Evolutionary conservation across 2,329 filamentous ascomycete genomes (phyloP), one percentile per base, ranked within the genome.

Genomic region (Aspergillus pseudoterreus): DNA sequence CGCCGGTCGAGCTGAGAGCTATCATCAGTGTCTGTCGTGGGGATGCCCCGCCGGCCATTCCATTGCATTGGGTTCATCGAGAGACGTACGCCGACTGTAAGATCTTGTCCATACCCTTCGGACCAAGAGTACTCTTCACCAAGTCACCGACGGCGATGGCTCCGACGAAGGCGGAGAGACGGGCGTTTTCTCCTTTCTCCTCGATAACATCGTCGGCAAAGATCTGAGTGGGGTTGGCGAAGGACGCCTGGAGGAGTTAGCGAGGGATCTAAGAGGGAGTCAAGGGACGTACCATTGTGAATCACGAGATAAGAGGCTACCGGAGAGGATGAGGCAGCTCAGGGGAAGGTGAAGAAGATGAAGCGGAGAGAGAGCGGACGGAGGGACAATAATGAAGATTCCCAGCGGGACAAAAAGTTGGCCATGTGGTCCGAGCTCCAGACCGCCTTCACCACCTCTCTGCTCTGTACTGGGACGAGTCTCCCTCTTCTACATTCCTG

Each of bases 101-200:
- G 71, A 96, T 96, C 80, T 96, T 96, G 80, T 97, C 94, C 92
- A 97, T 97, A 63, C 94, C 94, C 79, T 97, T 97, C 35, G 94
- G 94, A 6, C 94, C 94, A 32, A 99, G 78, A 10, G 94, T 97
- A 73, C 90, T 95, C 82, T 99, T 99, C 49, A 99, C 94, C 61
- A 99, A 76, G 66, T 99, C 94, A 49, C 94, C 94, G 43, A 99
- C 94, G 50, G 94, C 94, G 68, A 99, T 99, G 71, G 94, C 94
- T 64, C 94, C 94, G 50, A 99, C 92, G 67, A 99, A 99, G 59
- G 92, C 92, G n/a, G 90, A 88, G 64, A 97, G 87, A 82, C 92
- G 90, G 67, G 94, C 92, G 88, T 97, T 97, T 79, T 97, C 92
- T 66, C 94, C 94, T 79, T 96, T 97, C 79, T 97, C 92, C 77